phyloP scores from a whole-genome alignment of 352 stramenopile species.

The Blastocystis sp. region DNA sequence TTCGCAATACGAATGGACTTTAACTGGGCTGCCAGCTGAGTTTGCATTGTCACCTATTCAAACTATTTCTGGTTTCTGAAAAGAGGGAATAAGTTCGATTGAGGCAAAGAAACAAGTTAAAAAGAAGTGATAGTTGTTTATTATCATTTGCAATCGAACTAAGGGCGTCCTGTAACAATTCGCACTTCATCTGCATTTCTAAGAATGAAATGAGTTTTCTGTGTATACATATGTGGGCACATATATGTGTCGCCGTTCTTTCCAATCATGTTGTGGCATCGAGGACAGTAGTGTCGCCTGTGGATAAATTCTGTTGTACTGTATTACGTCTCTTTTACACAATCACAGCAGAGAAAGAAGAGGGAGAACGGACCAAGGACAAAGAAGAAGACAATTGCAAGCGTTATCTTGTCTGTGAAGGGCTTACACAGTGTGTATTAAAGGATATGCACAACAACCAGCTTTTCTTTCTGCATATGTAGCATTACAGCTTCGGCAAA shows the following conservation, averaged over 20 bases:
- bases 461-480: conserved; percentile 10
- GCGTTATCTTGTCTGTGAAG: conserved; percentile 5
- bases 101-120: neutral
- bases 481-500: conserved; percentile 35
- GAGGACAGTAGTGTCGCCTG: conserved; percentile 49
- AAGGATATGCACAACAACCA: conserved; percentile 46
- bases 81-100: neutral
- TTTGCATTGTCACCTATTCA: neutral
- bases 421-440: neutral
- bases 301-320: neutral
- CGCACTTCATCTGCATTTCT: conserved; percentile 1
- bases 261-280: conserved; percentile 46
- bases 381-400: conserved; percentile 57
- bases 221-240: neutral
- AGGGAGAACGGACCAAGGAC: conserved; percentile 42
- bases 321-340: conserved; percentile 29
- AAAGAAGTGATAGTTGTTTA: neutral
- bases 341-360: conserved; percentile 63
- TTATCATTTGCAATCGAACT: neutral
- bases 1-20: conserved; percentile 16
- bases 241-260: conserved; percentile 19
- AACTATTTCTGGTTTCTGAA: neutral
- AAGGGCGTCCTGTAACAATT: neutral
- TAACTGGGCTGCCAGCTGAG: conserved; percentile 56
- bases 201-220: neutral